A percentile compares a stretch with the other conserved stretches of the same genome.
Evolutionary conservation across 2,329 filamentous ascomycete species (phyloP).

Genomic region (Cordyceps pruinosa): DNA sequence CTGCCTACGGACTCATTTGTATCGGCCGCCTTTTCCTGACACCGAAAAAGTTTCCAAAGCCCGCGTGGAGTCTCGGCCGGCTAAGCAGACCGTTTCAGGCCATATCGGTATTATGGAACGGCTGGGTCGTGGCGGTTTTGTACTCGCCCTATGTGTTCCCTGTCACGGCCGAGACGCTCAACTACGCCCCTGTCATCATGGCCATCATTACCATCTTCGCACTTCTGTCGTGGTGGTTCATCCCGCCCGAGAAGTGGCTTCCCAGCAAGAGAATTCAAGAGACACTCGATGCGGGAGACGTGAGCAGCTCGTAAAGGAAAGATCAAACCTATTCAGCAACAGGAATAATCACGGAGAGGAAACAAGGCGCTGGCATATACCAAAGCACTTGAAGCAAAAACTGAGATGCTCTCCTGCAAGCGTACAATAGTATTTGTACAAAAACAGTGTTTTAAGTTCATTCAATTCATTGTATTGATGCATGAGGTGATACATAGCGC

Average conservation of each 20-base stretch:
- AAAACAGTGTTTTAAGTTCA: neutral
- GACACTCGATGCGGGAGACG: slow-evolving; percentile 19
- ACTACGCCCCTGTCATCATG: slow-evolving; percentile 47
- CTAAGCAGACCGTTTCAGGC: slow-evolving; percentile 40
- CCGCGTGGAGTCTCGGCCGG: slow-evolving; percentile 38
- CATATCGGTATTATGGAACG: slow-evolving; percentile 42
- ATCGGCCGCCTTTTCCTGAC: slow-evolving; percentile 41
- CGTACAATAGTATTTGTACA: no score
- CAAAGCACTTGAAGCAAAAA: no score
- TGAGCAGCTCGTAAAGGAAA: neutral
- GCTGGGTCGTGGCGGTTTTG: slow-evolving; percentile 41
- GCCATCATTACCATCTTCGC: slow-evolving; percentile 41
- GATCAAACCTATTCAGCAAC: no score
- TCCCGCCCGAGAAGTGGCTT: slow-evolving; percentile 39
- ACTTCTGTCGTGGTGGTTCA: slow-evolving; percentile 40
- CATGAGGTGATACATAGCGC: no score
- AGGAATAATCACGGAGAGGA: no score
- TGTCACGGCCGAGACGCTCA: slow-evolving; percentile 34
- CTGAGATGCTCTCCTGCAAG: no score
- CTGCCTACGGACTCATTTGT: slow-evolving; percentile 45
- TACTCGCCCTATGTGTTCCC: slow-evolving; percentile 41
- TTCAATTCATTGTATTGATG: neutral
- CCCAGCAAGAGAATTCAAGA: slow-evolving; percentile 37
- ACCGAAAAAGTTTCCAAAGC: slow-evolving; percentile 39
- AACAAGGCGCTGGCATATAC: no score